Evolutionary conservation across 2,329 filamentous ascomycete genomes (phyloP).

Genomic region (Aureobasidium melanogenum): DNA sequence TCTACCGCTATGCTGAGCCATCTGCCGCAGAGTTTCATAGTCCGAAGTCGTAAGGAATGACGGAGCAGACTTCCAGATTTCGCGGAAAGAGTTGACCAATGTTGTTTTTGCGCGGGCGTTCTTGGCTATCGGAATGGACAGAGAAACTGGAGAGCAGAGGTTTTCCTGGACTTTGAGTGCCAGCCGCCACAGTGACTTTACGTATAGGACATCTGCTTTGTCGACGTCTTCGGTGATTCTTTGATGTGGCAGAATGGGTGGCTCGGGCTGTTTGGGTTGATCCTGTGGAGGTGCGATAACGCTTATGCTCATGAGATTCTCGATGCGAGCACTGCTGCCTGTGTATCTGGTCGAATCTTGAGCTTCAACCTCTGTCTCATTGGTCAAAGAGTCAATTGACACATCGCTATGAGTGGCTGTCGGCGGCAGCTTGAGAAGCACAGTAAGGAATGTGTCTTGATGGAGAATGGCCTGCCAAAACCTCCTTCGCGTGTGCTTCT

Average conservation of each 20-base stretch:
- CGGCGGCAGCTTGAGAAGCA: constrained; percentile 67
- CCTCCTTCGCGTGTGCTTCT: constrained; percentile 71
- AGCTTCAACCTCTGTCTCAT: constrained; percentile 49
- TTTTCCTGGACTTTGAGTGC: constrained; percentile 71
- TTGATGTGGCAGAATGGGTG: constrained; percentile 26
- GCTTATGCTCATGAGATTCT: constrained; percentile 44
- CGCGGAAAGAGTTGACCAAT: constrained; percentile 59
- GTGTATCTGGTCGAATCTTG: constrained; percentile 38
- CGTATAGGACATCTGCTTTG: constrained; percentile 43
- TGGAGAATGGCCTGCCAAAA: constrained; percentile 74
- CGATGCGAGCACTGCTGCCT: constrained; percentile 35
- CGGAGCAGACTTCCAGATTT: constrained; percentile 65
- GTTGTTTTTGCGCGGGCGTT: constrained; percentile 61
- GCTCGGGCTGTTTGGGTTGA: constrained; percentile 26
- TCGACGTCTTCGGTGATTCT: constrained; percentile 23
- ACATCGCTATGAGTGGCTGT: constrained; percentile 74
- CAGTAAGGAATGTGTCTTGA: constrained; percentile 74
- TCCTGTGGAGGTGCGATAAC: constrained; percentile 34
- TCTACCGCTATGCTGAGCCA: constrained; percentile 53
- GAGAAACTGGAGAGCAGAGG: constrained; percentile 64
- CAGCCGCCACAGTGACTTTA: constrained; percentile 68
- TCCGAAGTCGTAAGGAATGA: constrained; percentile 62
- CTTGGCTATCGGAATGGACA: constrained; percentile 62
- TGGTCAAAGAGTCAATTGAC: constrained; percentile 61
- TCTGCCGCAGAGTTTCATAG: constrained; percentile 47